These are phyloP conservation scores for Capsicum baccatum DNA, from an alignment of 257 asterid genomes.

Conservation along the genomic window DNA sequence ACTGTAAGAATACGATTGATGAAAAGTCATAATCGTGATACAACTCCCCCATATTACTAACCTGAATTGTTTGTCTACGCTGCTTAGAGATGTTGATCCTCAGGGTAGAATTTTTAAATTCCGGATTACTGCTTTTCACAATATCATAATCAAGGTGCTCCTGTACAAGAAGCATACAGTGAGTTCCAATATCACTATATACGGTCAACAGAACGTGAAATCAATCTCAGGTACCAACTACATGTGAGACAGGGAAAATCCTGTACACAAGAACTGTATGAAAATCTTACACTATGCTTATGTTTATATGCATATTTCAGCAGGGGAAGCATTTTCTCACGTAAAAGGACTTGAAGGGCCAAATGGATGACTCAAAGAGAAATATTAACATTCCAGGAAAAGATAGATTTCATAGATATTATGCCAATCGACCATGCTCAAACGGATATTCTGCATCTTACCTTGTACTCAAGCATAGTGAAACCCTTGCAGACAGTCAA, in stretches of 20 bases:
- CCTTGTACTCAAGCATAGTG: conserved; percentile 77
- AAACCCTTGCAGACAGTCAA: conserved; percentile 89
- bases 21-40: not conserved
- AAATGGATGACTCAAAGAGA: not conserved
- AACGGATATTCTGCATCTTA: conserved; percentile 36
- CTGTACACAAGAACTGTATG: not conserved
- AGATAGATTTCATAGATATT: not conserved
- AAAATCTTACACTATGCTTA: not conserved
- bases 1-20: not conserved
- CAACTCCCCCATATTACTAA: conserved; percentile 28
- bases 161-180: conserved; percentile 43
- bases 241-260: not conserved
- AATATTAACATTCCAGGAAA: not conserved
- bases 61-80: conserved; percentile 94
- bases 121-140: conserved; percentile 74
- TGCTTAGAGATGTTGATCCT: conserved; percentile 80
- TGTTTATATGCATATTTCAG: not conserved
- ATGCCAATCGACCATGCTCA: not conserved
- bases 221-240: not conserved
- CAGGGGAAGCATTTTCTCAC: not conserved
- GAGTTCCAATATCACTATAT: not conserved
- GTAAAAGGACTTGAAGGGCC: conserved; percentile 11
- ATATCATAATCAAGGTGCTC: conserved; percentile 87
- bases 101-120: conserved; percentile 68
- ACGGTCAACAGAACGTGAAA: not conserved